Base-by-base conservation (phyloP, 371 early-diverging fungal genomes). In the Mucor saturninus region DNA sequence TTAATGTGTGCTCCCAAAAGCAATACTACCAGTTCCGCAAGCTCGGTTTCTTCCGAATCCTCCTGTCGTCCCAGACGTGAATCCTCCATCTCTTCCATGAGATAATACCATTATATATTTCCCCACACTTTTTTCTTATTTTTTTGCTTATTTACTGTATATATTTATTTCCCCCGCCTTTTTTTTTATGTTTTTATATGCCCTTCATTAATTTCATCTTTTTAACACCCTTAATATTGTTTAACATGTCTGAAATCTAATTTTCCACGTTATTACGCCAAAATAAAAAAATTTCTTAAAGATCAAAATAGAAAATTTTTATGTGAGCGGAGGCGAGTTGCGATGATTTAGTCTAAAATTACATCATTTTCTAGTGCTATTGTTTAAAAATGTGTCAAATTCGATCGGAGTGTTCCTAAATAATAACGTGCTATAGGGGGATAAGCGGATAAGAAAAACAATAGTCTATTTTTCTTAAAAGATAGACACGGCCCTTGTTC, bases 1-100 rank as follows among this genome's bases (percentile, higher is more conserved):
- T 75, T 89, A 30, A 89, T 88, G 88, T 80, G 84, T 40, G 76
- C 83, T 3, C 88, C 88, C 30, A 85, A 83, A 60, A 53, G 50
- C 10, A 46, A 45, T n/a, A 42, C 31, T n/a, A 31, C 45, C 10
- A 14, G 45, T 39, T 38, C 38, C n/a, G 35, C 46, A 10, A 35
- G 26, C 30, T 46, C 46, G 9, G 43, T 45, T 11, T 45, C 48
- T 49, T 48, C 48, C n/a, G 46, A 46, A 37, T 39, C 50, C 29
- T 58, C 50, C 5, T 9, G 50, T 29, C 50, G 30, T 50, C 31
- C 30, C 5, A 50, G 50, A 50, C 46, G 46, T 46, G 50, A 50
- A 50, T 30, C 50, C 5, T 50, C 31, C 30, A 50, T 50, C 14
- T 50, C 50, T 30, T 50, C 50, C 11, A 11, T 21, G 29, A 30